Evolutionary conservation across 805 yeast genomes (phyloP), one percentile per base, ranked within the genome.

Genomic region (Teunomyces stri): DNA sequence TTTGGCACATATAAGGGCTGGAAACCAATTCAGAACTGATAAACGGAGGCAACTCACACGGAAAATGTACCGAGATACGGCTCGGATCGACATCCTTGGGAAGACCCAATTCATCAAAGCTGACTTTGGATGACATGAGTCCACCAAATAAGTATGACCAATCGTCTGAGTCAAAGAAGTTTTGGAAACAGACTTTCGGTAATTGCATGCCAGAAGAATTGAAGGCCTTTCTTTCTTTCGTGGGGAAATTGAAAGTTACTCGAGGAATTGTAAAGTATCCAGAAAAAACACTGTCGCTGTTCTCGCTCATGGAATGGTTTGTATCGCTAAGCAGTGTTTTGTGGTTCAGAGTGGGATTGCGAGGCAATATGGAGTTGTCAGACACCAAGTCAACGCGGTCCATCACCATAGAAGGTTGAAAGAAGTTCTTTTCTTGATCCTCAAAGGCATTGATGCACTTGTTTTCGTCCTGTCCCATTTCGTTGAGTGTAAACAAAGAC

Each of bases 1-100:
- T 67, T 21, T 55, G 62, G 77, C 82, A 48, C 76, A 66, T 48
- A 69, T 72, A 59, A 55, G 65, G 80, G 63, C 61, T 75, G 59
- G 43, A 70, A 59, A 58, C 56, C 43, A 64, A 64, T 53, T 56
- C 68, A 55, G 49, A 64, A 54, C 53, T 75, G 41, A 69, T 66
- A 45, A 59, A 63, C 3, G 76, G 75, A 1, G 78, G 78, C 35
- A 70, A 51, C 11, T 65, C 68, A 34, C 65, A 62, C 6, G 74
- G 68, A 31, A 72, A 65, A 33, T 67, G 60, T 2, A 72, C 69
- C 3, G 75, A 69, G 10, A 72, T 63, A 22, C 55, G 59, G 5
- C 59, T 53, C 2, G 63, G 53, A 42, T 62, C 64, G 1, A 64
- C 61, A 38, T 62, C 55, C 1, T 37, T 46, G 1, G 76, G 76